Base-by-base conservation (phyloP, 2,329 filamentous ascomycete species). In the Sclerotiophoma versabilis region DNA sequence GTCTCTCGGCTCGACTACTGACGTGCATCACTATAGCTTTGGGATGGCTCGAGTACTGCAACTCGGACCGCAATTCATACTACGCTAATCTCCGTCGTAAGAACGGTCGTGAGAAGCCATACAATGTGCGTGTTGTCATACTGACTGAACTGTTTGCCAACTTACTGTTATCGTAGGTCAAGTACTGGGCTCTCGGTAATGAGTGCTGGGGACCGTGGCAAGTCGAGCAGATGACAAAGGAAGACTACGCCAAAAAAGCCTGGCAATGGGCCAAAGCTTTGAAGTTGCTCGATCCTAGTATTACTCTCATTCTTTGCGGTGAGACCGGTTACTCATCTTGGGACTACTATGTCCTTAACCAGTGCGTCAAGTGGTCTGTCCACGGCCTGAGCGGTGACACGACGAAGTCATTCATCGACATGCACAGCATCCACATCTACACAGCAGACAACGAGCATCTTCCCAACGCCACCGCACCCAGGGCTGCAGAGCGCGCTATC, bases 181-280 rank as follows among this genome's bases (percentile, higher is more conserved):
- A 91, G 76, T 93, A 93, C 80, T 95, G 91, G 91, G 90, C 89
- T 1, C 83, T 95, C 22, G 91, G 91, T 9, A 95, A 95, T 75
- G 86, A 88, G 66, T 81, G 81, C 72, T 89, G 84, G 83, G 87
- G 86, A 4, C 83, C 84, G 15, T 88, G 83, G 82, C 86, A 89
- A 73, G 83, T 90, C 54, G 85, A 81, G 62, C 84, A 89, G 75
- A 83, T 86, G 81, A 88, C 85, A 59, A 86, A 87, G 71, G 86
- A 88, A 65, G 85, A 84, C 75, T 90, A 90, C 70, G 85, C 87
- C 36, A 84, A 86, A 68, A 85, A 85, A 68, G 87, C 87, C 2
- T 83, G 82, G 65, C 87, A 90, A 71, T 90, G 87, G 87, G 87
- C 86, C 33, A 90, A 90, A 75, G 86, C 87, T 0, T 77, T 90